Percentiles rank a stretch among this genome's conserved stretches.
These are phyloP conservation scores for Carex littledalei DNA, from an alignment of 176 grass and related monocot species.

Conservation along the genomic window DNA sequence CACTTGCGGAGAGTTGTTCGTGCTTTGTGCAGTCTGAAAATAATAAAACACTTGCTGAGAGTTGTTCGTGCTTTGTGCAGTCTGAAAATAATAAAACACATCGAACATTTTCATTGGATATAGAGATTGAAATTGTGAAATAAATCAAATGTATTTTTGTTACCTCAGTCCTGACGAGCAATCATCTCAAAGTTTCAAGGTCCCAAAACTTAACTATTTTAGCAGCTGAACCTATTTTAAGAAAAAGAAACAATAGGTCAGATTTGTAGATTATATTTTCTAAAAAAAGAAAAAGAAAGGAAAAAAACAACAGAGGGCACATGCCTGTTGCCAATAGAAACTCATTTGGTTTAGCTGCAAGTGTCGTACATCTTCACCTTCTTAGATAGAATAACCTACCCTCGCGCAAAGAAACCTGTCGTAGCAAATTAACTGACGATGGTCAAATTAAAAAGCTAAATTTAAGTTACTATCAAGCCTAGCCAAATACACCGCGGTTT, in stretches of 20 bases:
- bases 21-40: too few species aligned
- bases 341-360: slow-evolving; percentile 42
- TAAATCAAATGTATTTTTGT: slow-evolving; percentile 16
- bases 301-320: slow-evolving; percentile 1
- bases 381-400: slow-evolving; percentile 13
- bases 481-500: slow-evolving; percentile 58
- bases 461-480: slow-evolving; percentile 19
- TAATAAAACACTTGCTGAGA: too few species aligned
- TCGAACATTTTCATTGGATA: neutral
- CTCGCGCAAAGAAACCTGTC: slow-evolving; percentile 40
- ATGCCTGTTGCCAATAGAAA: slow-evolving; percentile 89
- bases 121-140: slow-evolving; percentile 9
- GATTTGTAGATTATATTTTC: neutral
- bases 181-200: slow-evolving; percentile 89
- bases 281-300: neutral
- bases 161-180: slow-evolving; percentile 85
- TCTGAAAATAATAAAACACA: slow-evolving; percentile 14
- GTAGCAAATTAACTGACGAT: slow-evolving; percentile 40
- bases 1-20: slow-evolving; percentile 22
- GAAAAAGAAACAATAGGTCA: slow-evolving; percentile 24
- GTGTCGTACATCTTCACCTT: slow-evolving; percentile 20
- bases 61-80: slow-evolving; percentile 10
- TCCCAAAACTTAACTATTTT: slow-evolving; percentile 96
- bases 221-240: slow-evolving; percentile 67
- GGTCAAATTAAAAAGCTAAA: slow-evolving; percentile 8